Evolutionary conservation across 352 stramenopile genomes (phyloP), one percentile per base, ranked within the genome.

Genomic region (Phytophthora kernoviae): DNA sequence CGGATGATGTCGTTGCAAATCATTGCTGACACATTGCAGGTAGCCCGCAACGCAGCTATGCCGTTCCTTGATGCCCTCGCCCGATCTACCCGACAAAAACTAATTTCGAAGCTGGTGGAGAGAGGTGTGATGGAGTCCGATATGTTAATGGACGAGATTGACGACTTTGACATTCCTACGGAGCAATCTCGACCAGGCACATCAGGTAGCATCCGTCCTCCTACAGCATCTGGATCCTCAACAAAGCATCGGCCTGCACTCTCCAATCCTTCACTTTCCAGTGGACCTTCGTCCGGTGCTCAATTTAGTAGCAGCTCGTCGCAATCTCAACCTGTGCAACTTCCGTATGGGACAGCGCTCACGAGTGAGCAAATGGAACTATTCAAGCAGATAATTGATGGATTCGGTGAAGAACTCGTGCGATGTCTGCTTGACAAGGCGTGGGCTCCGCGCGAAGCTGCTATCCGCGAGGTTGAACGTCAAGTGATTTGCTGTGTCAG

Each of bases 91-190:
- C 70, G 81, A 26, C 85, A 94, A 48, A 94, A 93, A 63, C 68
- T 94, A 17, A 92, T 93, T n/a, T 79, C 76, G 0, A 92, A 92
- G 32, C 60, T 94, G 4, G 83, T 93, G 0, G 85, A 92, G 14
- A 65, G 78, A 39, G 82, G 84, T 1, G 81, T 91, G 0, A 54
- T 93, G 17, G 86, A 93, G 36, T 65, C 78, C 0, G 86, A 93
- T 65, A 73, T 93, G 62, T 67, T 94, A 7, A 91, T 93, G 82
- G 86, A 93, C 32, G 86, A 94, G 57, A 66, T 94, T 0, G 85
- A 94, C 17, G 85, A 94, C 42, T 94, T 92, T 62, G 83, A 93
- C 1, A 66, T 88, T 8, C 39, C 68, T 2, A 66, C 51, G 6
- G 69, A 82, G 14, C 37, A 67, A 0, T 14, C 59, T 45, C 68